These are phyloP conservation scores for Hordeum vulgare DNA, from an alignment of 176 grass and related monocot genomes.

Conservation along the genomic window DNA sequence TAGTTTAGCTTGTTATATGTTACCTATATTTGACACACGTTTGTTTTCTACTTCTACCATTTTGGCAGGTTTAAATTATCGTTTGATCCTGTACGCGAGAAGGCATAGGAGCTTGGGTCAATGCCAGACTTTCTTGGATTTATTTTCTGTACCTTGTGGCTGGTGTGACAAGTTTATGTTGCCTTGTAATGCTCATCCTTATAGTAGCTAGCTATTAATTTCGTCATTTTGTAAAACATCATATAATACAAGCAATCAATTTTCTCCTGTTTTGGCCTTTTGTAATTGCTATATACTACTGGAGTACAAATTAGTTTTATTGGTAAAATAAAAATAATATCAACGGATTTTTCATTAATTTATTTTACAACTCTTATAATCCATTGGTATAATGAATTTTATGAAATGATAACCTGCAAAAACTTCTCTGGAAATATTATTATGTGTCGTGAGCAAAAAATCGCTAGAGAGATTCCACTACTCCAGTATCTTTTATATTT, in stretches of 20 bases:
- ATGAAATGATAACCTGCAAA: background rate
- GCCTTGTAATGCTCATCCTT: background rate
- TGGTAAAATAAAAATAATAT: background rate
- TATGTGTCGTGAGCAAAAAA: background rate
- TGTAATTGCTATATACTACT: background rate
- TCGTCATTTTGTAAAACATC: background rate
- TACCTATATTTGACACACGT: background rate
- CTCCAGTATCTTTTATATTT: background rate
- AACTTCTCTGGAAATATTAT: background rate
- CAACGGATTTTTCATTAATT: background rate
- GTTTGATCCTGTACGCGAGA: background rate
- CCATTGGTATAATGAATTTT: background rate
- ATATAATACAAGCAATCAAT: background rate
- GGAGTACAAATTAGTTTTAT: background rate
- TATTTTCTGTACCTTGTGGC: background rate
- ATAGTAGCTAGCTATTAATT: background rate
- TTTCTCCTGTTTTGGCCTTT: background rate
- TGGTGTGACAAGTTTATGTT: background rate
- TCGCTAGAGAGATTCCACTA: background rate
- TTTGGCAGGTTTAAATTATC: background rate
- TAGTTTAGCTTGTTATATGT: background rate
- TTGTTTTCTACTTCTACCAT: background rate
- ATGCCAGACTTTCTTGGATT: background rate
- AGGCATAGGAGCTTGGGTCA: background rate
- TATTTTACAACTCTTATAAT: background rate